A percentile compares a stretch with the other conserved stretches of the same genome.
phyloP scores from a whole-genome alignment of 106 monocot species.

The Triglochin maritima region DNA sequence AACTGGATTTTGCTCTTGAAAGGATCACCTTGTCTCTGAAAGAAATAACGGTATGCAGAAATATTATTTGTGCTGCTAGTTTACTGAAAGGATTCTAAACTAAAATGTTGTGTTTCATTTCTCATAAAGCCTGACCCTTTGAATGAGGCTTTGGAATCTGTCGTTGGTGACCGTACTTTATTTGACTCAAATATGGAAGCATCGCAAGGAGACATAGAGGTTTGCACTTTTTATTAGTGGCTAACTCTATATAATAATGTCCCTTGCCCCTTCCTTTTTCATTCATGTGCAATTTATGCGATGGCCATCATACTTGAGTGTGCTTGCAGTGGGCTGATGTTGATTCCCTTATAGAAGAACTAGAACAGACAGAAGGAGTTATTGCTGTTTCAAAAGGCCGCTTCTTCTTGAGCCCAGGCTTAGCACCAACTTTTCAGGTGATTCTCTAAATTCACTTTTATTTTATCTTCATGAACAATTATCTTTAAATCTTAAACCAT shows the following conservation, averaged over 20 bases:
- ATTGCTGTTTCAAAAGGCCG: constrained; percentile 75
- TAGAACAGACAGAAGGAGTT: constrained; percentile 56
- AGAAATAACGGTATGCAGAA: constrained; percentile 52
- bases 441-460: background rate
- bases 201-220: constrained; percentile 67
- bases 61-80: background rate
- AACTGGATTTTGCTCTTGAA: constrained; percentile 66
- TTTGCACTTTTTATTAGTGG: constrained; percentile 2
- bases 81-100: too few species aligned
- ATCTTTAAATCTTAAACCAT: background rate
- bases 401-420: constrained; percentile 84
- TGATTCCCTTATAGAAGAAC: constrained; percentile 70
- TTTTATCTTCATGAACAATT: background rate
- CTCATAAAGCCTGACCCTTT: constrained; percentile 69
- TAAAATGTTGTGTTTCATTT: background rate
- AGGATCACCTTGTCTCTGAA: constrained; percentile 78
- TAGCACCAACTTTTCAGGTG: constrained; percentile 98
- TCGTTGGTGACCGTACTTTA: constrained; percentile 49
- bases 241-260: too few species aligned
- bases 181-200: constrained; percentile 35
- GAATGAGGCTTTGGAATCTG: constrained; percentile 57
- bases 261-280: too few species aligned
- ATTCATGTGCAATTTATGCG: too few species aligned
- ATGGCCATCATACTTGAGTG: too few species aligned
- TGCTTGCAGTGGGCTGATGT: constrained; percentile 72